These are phyloP conservation scores for Boeremia lycopersici DNA, from an alignment of 2,329 filamentous ascomycete genomes.

Conservation along the genomic window DNA sequence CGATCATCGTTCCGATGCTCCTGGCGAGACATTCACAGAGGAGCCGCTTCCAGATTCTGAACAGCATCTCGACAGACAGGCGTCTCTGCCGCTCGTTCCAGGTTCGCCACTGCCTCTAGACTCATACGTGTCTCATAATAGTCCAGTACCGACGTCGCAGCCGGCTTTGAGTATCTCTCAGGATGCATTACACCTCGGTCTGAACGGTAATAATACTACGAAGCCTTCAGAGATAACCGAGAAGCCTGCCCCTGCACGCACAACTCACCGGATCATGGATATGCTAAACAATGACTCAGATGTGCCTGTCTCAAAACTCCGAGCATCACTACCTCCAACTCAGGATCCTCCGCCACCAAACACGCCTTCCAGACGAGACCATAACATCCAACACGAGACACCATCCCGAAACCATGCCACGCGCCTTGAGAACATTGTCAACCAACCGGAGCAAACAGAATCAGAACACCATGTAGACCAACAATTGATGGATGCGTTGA, in stretches of 20 bases:
- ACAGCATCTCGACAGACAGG: constrained; percentile 19
- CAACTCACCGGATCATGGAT: constrained; percentile 46
- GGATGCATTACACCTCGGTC: constrained; percentile 12
- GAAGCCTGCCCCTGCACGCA: constrained; percentile 33
- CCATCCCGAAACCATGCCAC: constrained; percentile 25
- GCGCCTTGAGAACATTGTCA: constrained; percentile 26
- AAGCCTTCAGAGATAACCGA: constrained; percentile 22
- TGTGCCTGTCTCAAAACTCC: constrained; percentile 28
- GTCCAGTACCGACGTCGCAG: constrained; percentile 20
- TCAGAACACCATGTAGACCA: constrained; percentile 31
- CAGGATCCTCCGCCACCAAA: constrained; percentile 22
- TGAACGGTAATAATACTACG: constrained; percentile 10
- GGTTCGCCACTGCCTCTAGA: constrained; percentile 21
- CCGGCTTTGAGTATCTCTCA: constrained; percentile 7
- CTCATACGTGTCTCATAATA: constrained; percentile 27
- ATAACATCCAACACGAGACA: constrained; percentile 22
- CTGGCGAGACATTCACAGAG: not conserved
- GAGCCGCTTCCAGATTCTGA: constrained; percentile 5
- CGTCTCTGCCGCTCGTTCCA: constrained; percentile 25
- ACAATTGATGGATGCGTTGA: constrained; percentile 28
- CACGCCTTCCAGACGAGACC: constrained; percentile 22
- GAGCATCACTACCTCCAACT: constrained; percentile 22
- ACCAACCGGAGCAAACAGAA: constrained; percentile 26
- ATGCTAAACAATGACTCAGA: constrained; percentile 46
- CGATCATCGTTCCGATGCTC: not conserved